Evolutionary conservation across 164 flowering plant genomes (phyloP), one percentile per base, ranked within the genome.

Genomic region (Chloranthus sessilifolius): DNA sequence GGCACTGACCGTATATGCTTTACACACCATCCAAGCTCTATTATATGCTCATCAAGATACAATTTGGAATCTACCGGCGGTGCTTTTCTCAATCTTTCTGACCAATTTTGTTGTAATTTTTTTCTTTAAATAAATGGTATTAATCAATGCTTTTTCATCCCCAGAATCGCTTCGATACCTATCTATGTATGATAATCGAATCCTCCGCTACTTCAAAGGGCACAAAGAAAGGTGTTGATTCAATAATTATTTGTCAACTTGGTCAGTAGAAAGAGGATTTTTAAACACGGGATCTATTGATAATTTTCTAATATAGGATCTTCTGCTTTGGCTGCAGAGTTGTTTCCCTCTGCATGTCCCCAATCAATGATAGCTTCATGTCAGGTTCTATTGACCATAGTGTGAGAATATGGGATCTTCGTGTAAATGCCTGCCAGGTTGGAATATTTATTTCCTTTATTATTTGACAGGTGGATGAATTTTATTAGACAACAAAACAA

Each of bases 371-470:
- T 62, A 78, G 97, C 72, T 94, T 94, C 76, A 88, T 94, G 99
- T 94, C 99, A 2, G 99, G 95, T 50, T 88, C 99, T 43, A 82
- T 86, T 66, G 99, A 94, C 53, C 99, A 84, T 55, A 79, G 67
- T 63, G 92, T 87, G 50, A 69, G 99, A 63, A 79, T 92, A 49
- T 94, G 99, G 99, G 99, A 94, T 78, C 88, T 94, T 60, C 91
- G 97, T 52, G 97, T 89, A 33, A 94, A 94, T 75, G 84, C 91
- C 15, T 94, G 99, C 71, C 99, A 94, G 97, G 99, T 94, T 60
- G 59, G 70, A 71, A 28, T 50, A 53, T 49, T 27, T 23, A 25
- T 31, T 59, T n/a, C 4, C 23, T 27, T 28, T 37, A n/a, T n/a
- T n/a, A n/a, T n/a, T n/a, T n/a, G n/a, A n/a, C n/a, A n/a, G n/a